phyloP scores from a whole-genome alignment of 2,329 filamentous ascomycete genomes.

The Helminthosporium solani region DNA sequence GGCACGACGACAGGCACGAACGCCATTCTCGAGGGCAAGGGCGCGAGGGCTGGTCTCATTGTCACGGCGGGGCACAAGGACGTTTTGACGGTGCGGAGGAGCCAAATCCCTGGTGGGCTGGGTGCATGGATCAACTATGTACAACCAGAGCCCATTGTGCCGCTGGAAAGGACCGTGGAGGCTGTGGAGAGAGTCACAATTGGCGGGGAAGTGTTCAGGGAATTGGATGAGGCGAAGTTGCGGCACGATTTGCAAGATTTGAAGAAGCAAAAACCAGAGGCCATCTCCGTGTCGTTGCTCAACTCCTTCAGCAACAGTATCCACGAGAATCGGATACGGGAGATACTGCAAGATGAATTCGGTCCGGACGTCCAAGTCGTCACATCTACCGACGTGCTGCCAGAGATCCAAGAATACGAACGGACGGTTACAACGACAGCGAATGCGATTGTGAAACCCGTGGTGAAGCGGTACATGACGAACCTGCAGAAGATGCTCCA shows the following conservation, averaged over 20 bases:
- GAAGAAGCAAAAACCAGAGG: constrained; percentile 46
- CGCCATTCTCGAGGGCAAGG: constrained; percentile 53
- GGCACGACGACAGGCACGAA: constrained; percentile 54
- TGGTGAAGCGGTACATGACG: constrained; percentile 49
- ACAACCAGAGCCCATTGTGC: constrained; percentile 51
- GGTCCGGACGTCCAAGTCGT: constrained; percentile 47
- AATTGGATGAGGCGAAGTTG: constrained; percentile 45
- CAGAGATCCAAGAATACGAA: constrained; percentile 53
- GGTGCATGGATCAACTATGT: constrained; percentile 53
- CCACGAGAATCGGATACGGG: constrained; percentile 46
- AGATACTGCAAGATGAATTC: constrained; percentile 47
- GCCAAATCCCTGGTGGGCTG: constrained; percentile 54
- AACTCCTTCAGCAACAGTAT: constrained; percentile 50
- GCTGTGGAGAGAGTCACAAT: constrained; percentile 49
- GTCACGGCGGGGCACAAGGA: constrained; percentile 54
- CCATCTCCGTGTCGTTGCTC: constrained; percentile 50
- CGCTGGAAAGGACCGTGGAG: constrained; percentile 51
- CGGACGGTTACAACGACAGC: constrained; percentile 51
- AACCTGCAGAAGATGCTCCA: constrained; percentile 44
- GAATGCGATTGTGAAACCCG: constrained; percentile 52
- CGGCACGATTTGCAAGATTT: constrained; percentile 42
- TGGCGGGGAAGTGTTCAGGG: constrained; percentile 43
- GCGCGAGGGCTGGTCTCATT: constrained; percentile 49
- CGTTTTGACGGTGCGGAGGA: constrained; percentile 49
- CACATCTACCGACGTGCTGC: constrained; percentile 49